A percentile compares a stretch with the other conserved stretches of the same genome.
phyloP scores from a whole-genome alignment of 2,329 filamentous ascomycete species.

The Lizonia empirigonia region DNA sequence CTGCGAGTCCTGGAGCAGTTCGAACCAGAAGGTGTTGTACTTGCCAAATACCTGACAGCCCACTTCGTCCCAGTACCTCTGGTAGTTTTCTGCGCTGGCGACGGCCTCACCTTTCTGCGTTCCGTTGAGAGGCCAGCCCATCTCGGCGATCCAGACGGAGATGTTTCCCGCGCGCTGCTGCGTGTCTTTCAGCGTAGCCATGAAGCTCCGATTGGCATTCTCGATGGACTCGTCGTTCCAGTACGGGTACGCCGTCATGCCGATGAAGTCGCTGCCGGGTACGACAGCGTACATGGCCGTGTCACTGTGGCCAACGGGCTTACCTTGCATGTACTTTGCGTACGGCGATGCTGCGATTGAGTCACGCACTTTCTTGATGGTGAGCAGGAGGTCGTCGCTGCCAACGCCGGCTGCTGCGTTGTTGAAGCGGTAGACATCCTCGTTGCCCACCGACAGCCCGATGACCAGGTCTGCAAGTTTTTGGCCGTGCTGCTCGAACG shows the following conservation, averaged over 20 bases:
- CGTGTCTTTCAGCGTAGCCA: conserved; percentile 25
- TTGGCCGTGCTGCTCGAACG: conserved; percentile 40
- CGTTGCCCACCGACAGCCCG: conserved; percentile 44
- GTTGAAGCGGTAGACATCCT: conserved; percentile 64
- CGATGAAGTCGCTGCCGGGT: conserved; percentile 41
- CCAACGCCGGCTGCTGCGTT: conserved; percentile 65
- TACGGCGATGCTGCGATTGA: conserved; percentile 65
- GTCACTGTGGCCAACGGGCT: conserved; percentile 51
- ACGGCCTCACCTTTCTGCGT: conserved; percentile 15
- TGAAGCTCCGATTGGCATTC: conserved; percentile 47
- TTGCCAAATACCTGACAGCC: conserved; percentile 39
- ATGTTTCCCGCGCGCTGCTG: conserved; percentile 28
- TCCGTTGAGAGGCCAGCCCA: conserved; percentile 39
- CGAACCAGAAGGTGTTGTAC: conserved; percentile 44
- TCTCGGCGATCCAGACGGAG: conserved; percentile 45
- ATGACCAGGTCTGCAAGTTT: conserved; percentile 59
- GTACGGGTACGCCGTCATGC: conserved; percentile 44
- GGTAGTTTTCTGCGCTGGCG: conserved; percentile 29
- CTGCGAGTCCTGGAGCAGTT: conserved; percentile 33
- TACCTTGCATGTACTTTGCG: conserved; percentile 46
- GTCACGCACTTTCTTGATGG: conserved; percentile 47
- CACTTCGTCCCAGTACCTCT: conserved; percentile 39
- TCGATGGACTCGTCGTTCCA: conserved; percentile 42
- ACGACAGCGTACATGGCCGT: conserved; percentile 32
- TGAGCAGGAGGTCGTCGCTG: conserved; percentile 65